Base-by-base conservation (phyloP, 2,329 filamentous ascomycete species). In the Claviceps sp. region DNA sequence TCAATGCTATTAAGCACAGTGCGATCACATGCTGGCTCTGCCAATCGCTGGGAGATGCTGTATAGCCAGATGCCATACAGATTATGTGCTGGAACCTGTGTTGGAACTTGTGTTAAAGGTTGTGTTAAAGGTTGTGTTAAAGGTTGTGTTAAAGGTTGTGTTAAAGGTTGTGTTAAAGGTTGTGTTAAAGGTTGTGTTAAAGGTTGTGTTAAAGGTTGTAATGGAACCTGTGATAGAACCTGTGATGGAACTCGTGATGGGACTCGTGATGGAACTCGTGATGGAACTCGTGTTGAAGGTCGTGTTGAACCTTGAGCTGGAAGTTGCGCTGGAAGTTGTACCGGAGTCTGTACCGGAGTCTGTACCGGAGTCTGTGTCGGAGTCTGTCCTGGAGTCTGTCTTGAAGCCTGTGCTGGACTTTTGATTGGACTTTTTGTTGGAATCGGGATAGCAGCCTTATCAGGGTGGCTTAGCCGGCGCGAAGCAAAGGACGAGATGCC, bases 1-100 rank as follows among this genome's bases (percentile, higher is more conserved):
- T 78, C 77, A 2, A 73, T 58, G 40, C 48, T 56, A 50, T 63
- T 62, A 20, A 63, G 29, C 8, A 6, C 13, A 34, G 7, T n/a
- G 7, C 34, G 16, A n/a, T 9, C 23, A 16, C 14, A 20, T 6
- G 40, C 44, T 13, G 47, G 38, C 36, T 23, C 23, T 42, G 36
- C 23, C 14, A 51, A 7, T 42, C 22, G 49, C 11, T 40, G 14
- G n/a, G 7, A 8, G 14, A 51, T 34, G 36, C 4, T 51, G 23
- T 42, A 44, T n/a, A 22, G 39, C 51, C 40, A 48, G 6, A 45
- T 7, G 16, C 9, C 13, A 8, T 40, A 34, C 4, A 7, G 11
- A 29, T 49, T 44, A 23, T 14, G n/a, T 22, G 34, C 3, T 47
- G 13, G 34, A 47, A 3, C 8, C 14, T 22, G 45, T 8, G 29